A percentile compares a stretch with the other conserved stretches of the same genome.
Evolutionary conservation across 345 rosid genomes (phyloP).

Genomic region (Lumnitzera racemosa): DNA sequence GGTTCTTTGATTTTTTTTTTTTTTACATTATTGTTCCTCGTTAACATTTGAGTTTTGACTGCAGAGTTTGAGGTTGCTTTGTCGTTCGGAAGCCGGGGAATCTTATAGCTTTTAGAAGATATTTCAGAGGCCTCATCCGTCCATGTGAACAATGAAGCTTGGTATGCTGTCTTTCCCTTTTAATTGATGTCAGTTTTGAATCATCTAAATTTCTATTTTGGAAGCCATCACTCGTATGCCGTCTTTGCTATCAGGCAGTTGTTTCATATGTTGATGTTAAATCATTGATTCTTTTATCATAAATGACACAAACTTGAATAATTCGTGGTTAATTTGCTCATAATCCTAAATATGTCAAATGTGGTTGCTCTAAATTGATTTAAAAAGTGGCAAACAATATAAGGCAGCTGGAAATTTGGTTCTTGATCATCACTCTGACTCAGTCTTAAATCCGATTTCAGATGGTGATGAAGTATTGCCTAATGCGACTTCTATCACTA

Average conservation of each 20-base stretch:
- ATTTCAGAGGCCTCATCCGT: neutral
- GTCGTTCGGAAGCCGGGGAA: no score
- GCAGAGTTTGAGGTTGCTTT: no score
- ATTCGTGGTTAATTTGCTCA: neutral
- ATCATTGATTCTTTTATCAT: no score
- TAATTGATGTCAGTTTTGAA: neutral
- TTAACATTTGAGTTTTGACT: no score
- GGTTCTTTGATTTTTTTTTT: no score
- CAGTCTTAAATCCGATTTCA: slow-evolving; percentile 5
- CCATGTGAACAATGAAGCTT: slow-evolving; percentile 50
- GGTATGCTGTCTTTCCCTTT: slow-evolving; percentile 22
- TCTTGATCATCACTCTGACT: no score
- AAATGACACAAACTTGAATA: neutral
- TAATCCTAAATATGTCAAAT: neutral
- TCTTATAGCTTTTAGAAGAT: no score
- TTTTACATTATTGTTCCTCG: no score
- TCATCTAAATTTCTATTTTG: neutral
- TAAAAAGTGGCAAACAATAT: no score
- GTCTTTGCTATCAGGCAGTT: neutral
- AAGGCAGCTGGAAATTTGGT: no score
- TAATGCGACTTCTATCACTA: slow-evolving; percentile 24
- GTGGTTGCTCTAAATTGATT: neutral
- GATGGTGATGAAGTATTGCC: slow-evolving; percentile 33
- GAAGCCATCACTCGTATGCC: neutral
- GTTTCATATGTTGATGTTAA: neutral